Conservation (phyloP, 805 yeast species). For the Kluyveromyces starmeri region DNA sequence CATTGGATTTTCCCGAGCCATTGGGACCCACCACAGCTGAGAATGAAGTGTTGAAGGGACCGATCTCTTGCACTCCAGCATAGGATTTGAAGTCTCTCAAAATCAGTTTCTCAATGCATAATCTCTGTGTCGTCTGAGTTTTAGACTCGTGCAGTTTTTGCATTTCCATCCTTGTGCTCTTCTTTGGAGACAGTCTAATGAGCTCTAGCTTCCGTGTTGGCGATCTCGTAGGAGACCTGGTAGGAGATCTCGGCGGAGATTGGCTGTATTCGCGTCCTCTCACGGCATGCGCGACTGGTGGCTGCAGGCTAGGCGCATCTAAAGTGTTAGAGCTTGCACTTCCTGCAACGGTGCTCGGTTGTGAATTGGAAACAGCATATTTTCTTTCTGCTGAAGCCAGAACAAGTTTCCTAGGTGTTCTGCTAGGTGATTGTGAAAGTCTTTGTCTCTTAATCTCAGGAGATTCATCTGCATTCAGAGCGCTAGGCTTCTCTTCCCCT, state of each 20-base stretch:
- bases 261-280: slow-evolving; percentile 31
- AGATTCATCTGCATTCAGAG: slow-evolving; percentile 4
- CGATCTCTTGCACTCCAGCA: slow-evolving; percentile 87
- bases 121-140: slow-evolving; percentile 35
- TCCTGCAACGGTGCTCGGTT: slow-evolving; percentile 17
- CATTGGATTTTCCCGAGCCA: slow-evolving; percentile 97
- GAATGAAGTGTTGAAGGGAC: slow-evolving; percentile 89
- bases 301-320: slow-evolving; percentile 24
- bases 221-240: slow-evolving; percentile 30
- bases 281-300: slow-evolving; percentile 26
- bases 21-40: slow-evolving; percentile 98
- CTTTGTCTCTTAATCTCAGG: slow-evolving; percentile 8
- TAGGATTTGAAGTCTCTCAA: slow-evolving; percentile 88
- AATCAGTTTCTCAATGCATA: slow-evolving; percentile 67
- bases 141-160: slow-evolving; percentile 24
- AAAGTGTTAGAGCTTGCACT: slow-evolving; percentile 18
- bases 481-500: no score
- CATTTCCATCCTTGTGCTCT: slow-evolving; percentile 27
- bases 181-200: slow-evolving; percentile 34
- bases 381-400: slow-evolving; percentile 17
- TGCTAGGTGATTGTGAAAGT: slow-evolving; percentile 9
- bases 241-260: slow-evolving; percentile 23
- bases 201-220: slow-evolving; percentile 34
- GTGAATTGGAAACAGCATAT: slow-evolving; percentile 18
- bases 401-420: slow-evolving; percentile 25